Base-by-base conservation (phyloP, 2,329 filamentous ascomycete species). In the Colletotrichum viniferum region DNA sequence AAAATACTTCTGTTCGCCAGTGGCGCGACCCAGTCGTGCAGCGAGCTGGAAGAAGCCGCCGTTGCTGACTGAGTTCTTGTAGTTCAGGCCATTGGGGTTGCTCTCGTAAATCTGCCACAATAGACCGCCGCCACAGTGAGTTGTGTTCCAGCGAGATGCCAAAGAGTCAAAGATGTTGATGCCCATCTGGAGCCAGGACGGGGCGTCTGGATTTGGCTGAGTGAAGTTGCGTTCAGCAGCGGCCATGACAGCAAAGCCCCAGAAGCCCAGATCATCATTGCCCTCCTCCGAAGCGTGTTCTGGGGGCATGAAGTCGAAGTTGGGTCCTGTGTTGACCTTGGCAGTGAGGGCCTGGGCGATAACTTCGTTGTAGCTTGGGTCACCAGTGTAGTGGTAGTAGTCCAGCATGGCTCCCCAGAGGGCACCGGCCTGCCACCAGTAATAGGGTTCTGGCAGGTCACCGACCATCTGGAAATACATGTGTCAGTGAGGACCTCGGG, bases 21-120 rank as follows among this genome's bases (percentile, higher is more conserved):
- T 94, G 75, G 91, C 92, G 62, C 93, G 90, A 30, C 93, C 94
- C 16, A 96, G 88, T 21, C 95, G 92, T 1, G 95, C 94, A 5
- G 93, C 92, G 14, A 98, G 88, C 80, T 96, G 93, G 83, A 97
- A 96, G 81, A 97, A 92, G n/a, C 92, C 93, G 56, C 94, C 95
- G 82, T 97, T 97, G 76, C 92, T 93, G 79, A 96, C 91, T 18
- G 92, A 90, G 85, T 96, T 96, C 85, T 96, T 97, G 89, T 97
- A 97, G 80, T 92, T 89, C 82, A 96, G 93, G 16, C 95, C 95
- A 77, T 92, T 92, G 62, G 87, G 86, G 81, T 97, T 96, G 79
- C 90, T 91, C 2, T 89, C 85, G 82, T 93, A 96, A 78, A 98
- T 95, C 86, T 98, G 95, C 94, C 94, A 96, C 72, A 91, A 88